Evolutionary conservation across 148 eudicot genomes (phyloP).

Genomic region (Cornus suecica): DNA sequence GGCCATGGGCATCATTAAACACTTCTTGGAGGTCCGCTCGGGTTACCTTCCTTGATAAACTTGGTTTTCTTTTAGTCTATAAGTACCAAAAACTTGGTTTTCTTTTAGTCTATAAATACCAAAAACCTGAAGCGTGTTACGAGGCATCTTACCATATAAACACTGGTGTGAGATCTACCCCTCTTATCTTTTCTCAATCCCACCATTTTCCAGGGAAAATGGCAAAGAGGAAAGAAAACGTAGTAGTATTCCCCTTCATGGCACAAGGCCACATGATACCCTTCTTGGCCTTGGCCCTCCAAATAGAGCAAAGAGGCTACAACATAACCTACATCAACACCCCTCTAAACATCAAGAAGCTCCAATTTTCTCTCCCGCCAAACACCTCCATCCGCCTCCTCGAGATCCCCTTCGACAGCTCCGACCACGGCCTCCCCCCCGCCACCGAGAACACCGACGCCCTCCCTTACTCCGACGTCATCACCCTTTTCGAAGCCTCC

Average conservation of each 20-base stretch:
- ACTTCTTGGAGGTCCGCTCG: too few relatives aligned
- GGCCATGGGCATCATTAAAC: too few relatives aligned
- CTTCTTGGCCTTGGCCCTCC: slow-evolving; percentile 47
- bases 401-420: slow-evolving; percentile 42
- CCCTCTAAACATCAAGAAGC: slow-evolving; percentile 46
- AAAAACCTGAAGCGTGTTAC: too few relatives aligned
- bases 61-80: too few relatives aligned
- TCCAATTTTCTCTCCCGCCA: slow-evolving; percentile 27
- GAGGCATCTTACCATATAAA: too few relatives aligned
- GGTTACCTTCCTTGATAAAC: too few relatives aligned
- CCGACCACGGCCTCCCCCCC: slow-evolving; percentile 44
- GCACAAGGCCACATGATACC: slow-evolving; percentile 70
- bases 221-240: slow-evolving; percentile 26
- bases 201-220: slow-evolving; percentile 5
- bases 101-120: too few relatives aligned
- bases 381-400: slow-evolving; percentile 29
- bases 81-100: too few relatives aligned
- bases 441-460: slow-evolving; percentile 42
- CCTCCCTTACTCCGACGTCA: slow-evolving; percentile 29
- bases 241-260: slow-evolving; percentile 65
- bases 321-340: slow-evolving; percentile 45
- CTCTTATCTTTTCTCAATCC: not conserved
- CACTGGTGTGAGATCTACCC: too few relatives aligned
- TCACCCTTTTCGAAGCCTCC: slow-evolving; percentile 37
- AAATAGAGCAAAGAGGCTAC: slow-evolving; percentile 34